Base-by-base conservation (phyloP, 2,329 filamentous ascomycete genomes). In the Fusarium sp. region DNA sequence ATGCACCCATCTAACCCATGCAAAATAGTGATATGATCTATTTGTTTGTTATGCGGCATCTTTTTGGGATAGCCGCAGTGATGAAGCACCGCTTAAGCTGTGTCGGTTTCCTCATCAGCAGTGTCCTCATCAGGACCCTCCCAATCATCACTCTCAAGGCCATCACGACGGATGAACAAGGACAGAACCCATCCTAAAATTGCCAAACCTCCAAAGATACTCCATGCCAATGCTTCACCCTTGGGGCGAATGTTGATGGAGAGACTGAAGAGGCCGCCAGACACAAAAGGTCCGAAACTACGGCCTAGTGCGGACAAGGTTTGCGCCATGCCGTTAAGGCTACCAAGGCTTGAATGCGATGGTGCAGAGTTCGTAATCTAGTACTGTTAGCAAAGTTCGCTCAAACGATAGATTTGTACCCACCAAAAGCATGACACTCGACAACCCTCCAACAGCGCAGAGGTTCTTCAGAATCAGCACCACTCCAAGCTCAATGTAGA, bases 301-400 rank as follows among this genome's bases (percentile, higher is more conserved):
- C 96, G 89, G 10, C 96, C 96, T 0, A 92, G 93, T 0, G 96
- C 96, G 0, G 93, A 97, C 1, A 99, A 87, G 0, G 94, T 97
- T 78, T 99, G 96, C 0, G 96, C 96, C 30, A 98, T 86, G 11
- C 96, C 96, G 74, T 99, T 97, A 24, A 99, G 84, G 0, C 93
- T 94, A 4, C 96, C 96, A 0, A 99, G 86, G 1, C 92, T 94
- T 7, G 91, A 89, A 77, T 95, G 88, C 9, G 94, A 93, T 0
- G 94, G 92, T 0, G 94, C 93, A 1, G 92, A 96, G 73, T 99
- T 99, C 36, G 94, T 98, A 69, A 99, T 94, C 92, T 95, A 20
- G 0, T 3, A 5, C 14, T 4, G 48, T 72, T 36, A 70, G 64
- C 4, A 14, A 14, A 23, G 4, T 15, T 11, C 2, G 17, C 21